Base-by-base conservation (phyloP, 768 basidiomycete species). In the Cystofilobasidium bisporidii region DNA sequence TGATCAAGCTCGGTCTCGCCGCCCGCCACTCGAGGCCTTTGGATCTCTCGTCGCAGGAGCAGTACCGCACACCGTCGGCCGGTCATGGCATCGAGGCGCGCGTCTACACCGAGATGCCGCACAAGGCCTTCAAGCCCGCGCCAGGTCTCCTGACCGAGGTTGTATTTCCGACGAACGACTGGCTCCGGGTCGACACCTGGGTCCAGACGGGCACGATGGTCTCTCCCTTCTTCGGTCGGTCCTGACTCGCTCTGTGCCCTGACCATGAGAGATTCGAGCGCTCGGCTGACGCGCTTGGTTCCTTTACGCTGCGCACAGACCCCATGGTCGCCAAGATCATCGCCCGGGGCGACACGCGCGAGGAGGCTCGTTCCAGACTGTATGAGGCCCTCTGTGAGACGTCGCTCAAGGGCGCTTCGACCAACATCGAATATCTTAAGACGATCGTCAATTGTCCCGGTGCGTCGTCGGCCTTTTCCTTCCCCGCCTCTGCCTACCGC, bases 121-220 rank as follows among this genome's bases (percentile, higher is more conserved):
- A 80, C 0, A 80, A 81, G 20, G 76, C 78, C 32, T 87, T 86
- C 73, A 75, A 77, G 58, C 86, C 86, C 9, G 80, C 81, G 45
- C 82, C 86, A 20, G 86, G 86, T 0, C 75, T 86, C 0, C 77
- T 87, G n/a, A 85, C 86, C 68, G 65, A 78, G 43, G 85, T 87
- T 3, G 12, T 11, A 9, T 50, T 50, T 20, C 48, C 48, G 48
- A 50, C 48, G 9, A 8, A 50, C 24, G 62, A 71, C 28, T 74
- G 72, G 72, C 66, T 75, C 20, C 65, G 76, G 11, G 66, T 76
- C 60, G 72, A 78, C 45, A 78, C 79, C 1, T 86, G 84, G 84
- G 74, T 86, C 22, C 76, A 83, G n/a, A 76, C 74, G 11, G 75
- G 75, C 14, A 73, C 74, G 1, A 65, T 67, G 22, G 72, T 85